Evolutionary conservation across 495 filamentous ascomycete genomes (phyloP).

Genomic region (Aspergillus bertholletiae): DNA sequence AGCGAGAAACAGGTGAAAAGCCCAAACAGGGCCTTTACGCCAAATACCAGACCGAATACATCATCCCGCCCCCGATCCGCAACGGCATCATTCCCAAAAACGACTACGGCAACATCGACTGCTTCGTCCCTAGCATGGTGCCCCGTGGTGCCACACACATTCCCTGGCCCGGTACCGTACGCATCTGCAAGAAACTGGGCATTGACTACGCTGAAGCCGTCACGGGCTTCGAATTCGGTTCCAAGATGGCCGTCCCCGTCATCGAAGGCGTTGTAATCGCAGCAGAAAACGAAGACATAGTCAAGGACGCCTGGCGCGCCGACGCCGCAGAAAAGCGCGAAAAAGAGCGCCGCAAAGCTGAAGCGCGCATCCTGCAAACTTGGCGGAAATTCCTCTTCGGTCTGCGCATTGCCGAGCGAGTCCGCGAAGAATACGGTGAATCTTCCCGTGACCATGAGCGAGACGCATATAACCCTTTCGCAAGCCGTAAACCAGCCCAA

Average conservation of each 20-base stretch:
- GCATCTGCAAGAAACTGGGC: constrained; percentile 75
- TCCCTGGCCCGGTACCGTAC: constrained; percentile 68
- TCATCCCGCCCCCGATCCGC: constrained; percentile 77
- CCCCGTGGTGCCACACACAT: constrained; percentile 81
- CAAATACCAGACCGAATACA: constrained; percentile 85
- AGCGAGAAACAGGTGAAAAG: constrained; percentile 75
- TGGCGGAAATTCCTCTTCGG: constrained; percentile 91
- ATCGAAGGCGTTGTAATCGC: constrained; percentile 89
- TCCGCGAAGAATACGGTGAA: constrained; percentile 76
- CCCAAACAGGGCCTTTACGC: constrained; percentile 83
- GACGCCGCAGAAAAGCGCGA: constrained; percentile 75
- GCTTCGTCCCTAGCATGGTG: constrained; percentile 91
- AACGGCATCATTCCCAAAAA: constrained; percentile 92
- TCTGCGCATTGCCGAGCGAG: constrained; percentile 72
- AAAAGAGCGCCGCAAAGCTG: constrained; percentile 79
- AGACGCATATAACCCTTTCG: constrained; percentile 40
- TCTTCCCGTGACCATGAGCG: constrained; percentile 31
- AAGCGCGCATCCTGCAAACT: constrained; percentile 65
- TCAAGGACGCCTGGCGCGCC: constrained; percentile 77
- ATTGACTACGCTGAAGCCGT: constrained; percentile 95
- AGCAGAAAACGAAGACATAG: constrained; percentile 64
- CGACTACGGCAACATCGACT: constrained; percentile 93
- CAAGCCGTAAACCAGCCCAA: constrained; percentile 8
- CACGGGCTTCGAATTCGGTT: constrained; percentile 93
- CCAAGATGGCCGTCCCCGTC: constrained; percentile 86